Evolutionary conservation across 345 rosid species (phyloP), one percentile per base, ranked within the genome.

Genomic region (Turnera subulata): DNA sequence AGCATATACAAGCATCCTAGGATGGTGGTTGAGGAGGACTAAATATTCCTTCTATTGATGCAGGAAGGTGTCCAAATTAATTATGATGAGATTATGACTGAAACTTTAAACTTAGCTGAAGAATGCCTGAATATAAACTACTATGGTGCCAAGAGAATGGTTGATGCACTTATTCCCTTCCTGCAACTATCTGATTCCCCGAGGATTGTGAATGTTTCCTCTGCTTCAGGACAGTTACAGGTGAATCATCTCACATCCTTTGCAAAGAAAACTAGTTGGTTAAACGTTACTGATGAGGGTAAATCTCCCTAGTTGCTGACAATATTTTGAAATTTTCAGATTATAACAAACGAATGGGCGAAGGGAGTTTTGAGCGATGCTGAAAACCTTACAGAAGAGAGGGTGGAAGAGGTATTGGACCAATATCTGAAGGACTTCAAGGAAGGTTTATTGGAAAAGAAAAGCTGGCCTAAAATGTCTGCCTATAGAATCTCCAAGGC

Each of bases 381-480:
- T 11, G 70, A 73, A 3, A 67, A 50, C 10, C 71, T 77, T 2
- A 70, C 68, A 9, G 79, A 70, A 48, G 72, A 67, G 17, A 74
- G 29, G 48, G 44, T 74, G 37, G 74, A 70, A 4, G 61, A 67
- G 47, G 56, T 72, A 13, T 16, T 74, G 61, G 59, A 43, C 14
- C 23, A 61, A 38, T 71, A 29, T 44, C 37, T 68, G 10, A 25
- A 68, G 46, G 79, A 78, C 62, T 46, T 44, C 9, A 65, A 58
- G 43, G 70, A 74, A 13, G 64, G 74, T 9, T 63, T 64, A 5
- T 24, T 46, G 7, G 58, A 67, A 14, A 58, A 14, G 47, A 60
- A 73, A 46, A 69, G 69, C 0, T 73, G 74, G 76, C 76, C 76
- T 10, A n/a, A n/a, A n/a, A n/a, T n/a, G n/a, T n/a, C n/a, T n/a